Evolutionary conservation across 169 alveolate species (phyloP).

Genomic region (Eimeria sp.): DNA sequence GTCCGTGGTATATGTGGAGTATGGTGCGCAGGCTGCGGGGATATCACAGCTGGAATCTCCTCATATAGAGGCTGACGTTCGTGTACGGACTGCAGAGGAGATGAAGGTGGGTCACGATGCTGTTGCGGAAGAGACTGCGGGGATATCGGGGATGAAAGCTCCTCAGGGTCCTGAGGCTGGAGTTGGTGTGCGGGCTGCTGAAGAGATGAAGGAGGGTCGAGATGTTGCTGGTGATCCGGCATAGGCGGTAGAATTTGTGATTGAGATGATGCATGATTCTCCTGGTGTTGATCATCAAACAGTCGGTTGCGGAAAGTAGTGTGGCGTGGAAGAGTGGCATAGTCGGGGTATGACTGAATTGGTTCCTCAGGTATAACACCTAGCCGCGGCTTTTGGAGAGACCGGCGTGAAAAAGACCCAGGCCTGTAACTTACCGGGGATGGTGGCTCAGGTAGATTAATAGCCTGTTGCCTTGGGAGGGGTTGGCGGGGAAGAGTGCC

Average conservation of each 20-base stretch:
- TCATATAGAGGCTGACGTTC: no score
- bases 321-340: background rate
- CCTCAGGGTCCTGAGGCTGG: background rate
- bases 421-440: background rate
- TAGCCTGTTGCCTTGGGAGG: background rate
- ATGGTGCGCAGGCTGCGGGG: no score
- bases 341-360: background rate
- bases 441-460: background rate
- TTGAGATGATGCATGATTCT: no score
- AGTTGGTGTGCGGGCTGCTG: background rate
- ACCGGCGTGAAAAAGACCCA: background rate
- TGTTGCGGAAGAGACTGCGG: background rate
- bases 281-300: background rate
- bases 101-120: background rate
- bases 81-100: no score
- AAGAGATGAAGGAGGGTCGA: background rate
- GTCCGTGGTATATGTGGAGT: background rate
- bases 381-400: background rate
- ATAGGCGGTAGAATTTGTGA: background rate
- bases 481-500: background rate
- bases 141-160: background rate
- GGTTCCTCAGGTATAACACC: background rate
- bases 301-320: background rate
- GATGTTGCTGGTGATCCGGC: background rate
- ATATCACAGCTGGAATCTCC: no score